Evolutionary conservation across 805 yeast species (phyloP), one percentile per base, ranked within the genome.

Genomic region (Candida patagonica): DNA sequence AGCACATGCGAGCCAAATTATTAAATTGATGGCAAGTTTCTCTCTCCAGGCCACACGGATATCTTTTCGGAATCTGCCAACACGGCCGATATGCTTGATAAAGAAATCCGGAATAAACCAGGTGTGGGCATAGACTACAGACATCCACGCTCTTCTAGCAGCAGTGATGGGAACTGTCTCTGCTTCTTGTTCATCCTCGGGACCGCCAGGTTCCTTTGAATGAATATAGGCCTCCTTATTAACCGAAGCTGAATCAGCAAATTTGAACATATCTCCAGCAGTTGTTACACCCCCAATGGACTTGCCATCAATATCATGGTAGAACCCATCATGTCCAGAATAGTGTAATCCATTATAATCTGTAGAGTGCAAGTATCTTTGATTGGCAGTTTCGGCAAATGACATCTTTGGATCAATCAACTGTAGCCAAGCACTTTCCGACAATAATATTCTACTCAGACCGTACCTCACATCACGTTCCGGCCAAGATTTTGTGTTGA

Each of bases 41-140:
- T 64, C 69, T 16, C 68, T 49, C 69, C 69, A 65, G 1, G 69
- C 69, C 7, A 59, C 43, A 13, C 67, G 61, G 6, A 63, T 53
- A 41, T 63, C 63, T 30, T 54, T 54, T 30, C 63, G 47, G 27
- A 54, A 54, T 30, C 63, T 46, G 2, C 54, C 50, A 48, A 62
- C 56, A 10, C 51, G 35, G 2, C 64, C 63, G 17, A 60, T n/a
- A 10, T 34, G 30, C 41, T 43, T 43, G 42, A 64, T 55, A 30
- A 57, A 47, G 5, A 42, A 35, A 8, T 65, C 65, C 4, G 69
- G 69, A n/a, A 61, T 46, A 62, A 63, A 65, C 60, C 61, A 65
- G 1, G 69, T 65, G 23, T 54, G 49, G 5, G 49, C 19, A 60
- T 59, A 57, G 1, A 64, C 68, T 19, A 65, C 34, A 30, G 50